Conservation (phyloP, 1,284 basidiomycete species). For the Sporisorium scitamineum region DNA sequence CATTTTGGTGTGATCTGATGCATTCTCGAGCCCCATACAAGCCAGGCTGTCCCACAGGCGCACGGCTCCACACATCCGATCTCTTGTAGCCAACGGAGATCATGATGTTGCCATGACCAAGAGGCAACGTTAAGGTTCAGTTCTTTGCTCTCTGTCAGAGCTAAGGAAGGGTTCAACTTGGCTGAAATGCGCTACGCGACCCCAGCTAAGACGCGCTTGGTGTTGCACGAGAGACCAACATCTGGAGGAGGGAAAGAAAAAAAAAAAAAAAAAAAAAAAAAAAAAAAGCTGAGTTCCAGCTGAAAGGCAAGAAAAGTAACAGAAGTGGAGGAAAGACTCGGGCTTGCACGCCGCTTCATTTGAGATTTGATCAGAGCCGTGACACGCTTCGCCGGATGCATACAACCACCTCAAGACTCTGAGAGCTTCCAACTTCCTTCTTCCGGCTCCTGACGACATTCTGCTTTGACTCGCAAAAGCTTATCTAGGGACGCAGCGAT, state of each 20-base stretch:
- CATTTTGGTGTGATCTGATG: neutral
- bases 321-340: constrained; percentile 20
- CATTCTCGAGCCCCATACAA: neutral
- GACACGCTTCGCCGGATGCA: constrained; percentile 7
- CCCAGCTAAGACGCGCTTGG: neutral
- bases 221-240: constrained; percentile 4
- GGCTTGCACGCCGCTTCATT: neutral
- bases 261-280: too few relatives aligned
- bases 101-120: neutral
- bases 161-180: neutral
- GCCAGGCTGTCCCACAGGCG: neutral
- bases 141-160: too few relatives aligned
- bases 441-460: neutral
- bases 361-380: neutral
- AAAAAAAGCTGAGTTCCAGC: constrained; percentile 9
- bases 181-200: neutral
- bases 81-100: too few relatives aligned
- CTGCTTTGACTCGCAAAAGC: neutral
- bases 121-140: too few relatives aligned
- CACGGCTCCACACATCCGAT: neutral
- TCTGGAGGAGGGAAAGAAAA: too few relatives aligned
- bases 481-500: neutral
- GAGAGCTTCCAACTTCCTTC: neutral
- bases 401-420: neutral
- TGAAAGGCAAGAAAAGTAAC: constrained; percentile 10